Evolutionary conservation across 768 basidiomycete genomes (phyloP), one percentile per base, ranked within the genome.

Genomic region (Fibroporia radiculosa): DNA sequence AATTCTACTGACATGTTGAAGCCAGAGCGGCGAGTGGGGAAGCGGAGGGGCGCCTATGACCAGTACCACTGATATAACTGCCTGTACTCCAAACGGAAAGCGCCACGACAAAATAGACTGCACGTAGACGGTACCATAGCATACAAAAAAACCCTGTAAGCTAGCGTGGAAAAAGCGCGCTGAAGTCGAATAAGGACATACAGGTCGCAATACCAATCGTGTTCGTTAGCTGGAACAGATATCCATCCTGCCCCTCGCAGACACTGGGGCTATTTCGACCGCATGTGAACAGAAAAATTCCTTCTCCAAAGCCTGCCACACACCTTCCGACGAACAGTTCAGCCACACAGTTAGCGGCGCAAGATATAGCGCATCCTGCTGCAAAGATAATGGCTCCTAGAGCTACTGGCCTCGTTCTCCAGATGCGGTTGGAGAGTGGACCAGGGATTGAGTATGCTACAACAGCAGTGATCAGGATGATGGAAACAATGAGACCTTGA

Each of bases 221-320:
- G 44, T 69, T 67, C 39, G 70, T 59, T 2, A 73, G 59, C 54
- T 75, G 75, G 3, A 70, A 47, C 32, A 64, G 58, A 10, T 65
- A 62, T 18, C 69, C 64, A 69, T 61, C 6, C 66, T 62, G 1
- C 72, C 70, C 24, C 73, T 66, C 11, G 69, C 61, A 27, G 60
- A 54, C 7, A 63, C 55, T 1, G 71, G 70, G n/a, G 71, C 63
- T 18, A 71, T 68, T 50, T 74, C 71, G 44, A 64, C 62, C 1
- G 62, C 56, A 42, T 68, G 69, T 63, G 1, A 67, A 68, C 33
- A 71, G 59, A 50, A 70, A 70, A 11, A 74, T 56, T 12, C 73
- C 73, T 50, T 74, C 66, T n/a, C 69, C 71, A 1, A 68, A 48
- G 0, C 74, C 75, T 1, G 72, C 67, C 36, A 75, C 56, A 16